Conservation (phyloP, 2,329 filamentous ascomycete species). For the Byssoonygena ceratinophila region DNA sequence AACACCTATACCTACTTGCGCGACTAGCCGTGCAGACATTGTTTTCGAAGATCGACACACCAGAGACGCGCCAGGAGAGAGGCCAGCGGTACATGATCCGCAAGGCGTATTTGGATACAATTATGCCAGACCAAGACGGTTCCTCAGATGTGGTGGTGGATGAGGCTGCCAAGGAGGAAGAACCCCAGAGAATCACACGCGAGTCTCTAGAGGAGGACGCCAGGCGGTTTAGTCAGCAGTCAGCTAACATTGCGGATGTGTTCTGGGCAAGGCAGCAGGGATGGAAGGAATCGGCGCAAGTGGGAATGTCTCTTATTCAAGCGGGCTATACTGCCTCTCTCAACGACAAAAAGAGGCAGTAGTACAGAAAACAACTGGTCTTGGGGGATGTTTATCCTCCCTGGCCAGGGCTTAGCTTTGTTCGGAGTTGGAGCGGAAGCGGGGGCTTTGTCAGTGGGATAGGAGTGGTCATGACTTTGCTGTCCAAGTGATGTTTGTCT, state of each 20-base stretch:
- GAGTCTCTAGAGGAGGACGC: constrained; percentile 36
- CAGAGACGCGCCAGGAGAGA: constrained; percentile 74
- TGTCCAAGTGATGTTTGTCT: too few relatives aligned
- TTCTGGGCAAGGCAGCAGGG: constrained; percentile 39
- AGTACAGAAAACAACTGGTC: neutral
- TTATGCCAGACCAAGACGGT: neutral
- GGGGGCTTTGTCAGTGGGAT: too few relatives aligned
- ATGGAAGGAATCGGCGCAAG: constrained; percentile 34
- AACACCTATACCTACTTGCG: constrained; percentile 77
- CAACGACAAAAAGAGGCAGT: constrained; percentile 31
- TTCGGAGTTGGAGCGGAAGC: too few relatives aligned
- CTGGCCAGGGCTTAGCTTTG: too few relatives aligned
- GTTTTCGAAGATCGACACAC: constrained; percentile 71
- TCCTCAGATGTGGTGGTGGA: neutral
- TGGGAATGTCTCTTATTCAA: constrained; percentile 35
- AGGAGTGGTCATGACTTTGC: too few relatives aligned
- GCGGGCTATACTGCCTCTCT: constrained; percentile 18
- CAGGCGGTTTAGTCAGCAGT: constrained; percentile 26
- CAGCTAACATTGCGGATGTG: constrained; percentile 26
- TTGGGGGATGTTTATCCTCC: too few relatives aligned
- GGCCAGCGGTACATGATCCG: constrained; percentile 70
- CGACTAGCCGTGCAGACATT: constrained; percentile 61
- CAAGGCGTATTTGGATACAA: constrained; percentile 58
- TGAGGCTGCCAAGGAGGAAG: neutral
- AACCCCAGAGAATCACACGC: constrained; percentile 24